Evolutionary conservation across 495 filamentous ascomycete genomes (phyloP), one percentile per base, ranked within the genome.

Genomic region (Daldinia decipiens): DNA sequence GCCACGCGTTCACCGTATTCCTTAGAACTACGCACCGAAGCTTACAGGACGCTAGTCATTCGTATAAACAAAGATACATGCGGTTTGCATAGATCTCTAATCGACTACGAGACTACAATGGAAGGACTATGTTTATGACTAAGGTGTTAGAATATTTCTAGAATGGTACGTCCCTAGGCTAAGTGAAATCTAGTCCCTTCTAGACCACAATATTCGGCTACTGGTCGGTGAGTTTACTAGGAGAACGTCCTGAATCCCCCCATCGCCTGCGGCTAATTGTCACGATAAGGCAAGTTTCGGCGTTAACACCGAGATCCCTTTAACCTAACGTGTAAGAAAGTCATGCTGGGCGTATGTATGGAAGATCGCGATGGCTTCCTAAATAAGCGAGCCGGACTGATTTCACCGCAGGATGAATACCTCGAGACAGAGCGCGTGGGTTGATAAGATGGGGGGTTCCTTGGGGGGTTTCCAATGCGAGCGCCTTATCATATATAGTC

Each of bases 401-500:
- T 65, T 57, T 62, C 61, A 59, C 60, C 57, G 65, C 59, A 50
- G 36, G 40, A 62, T 68, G 47, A 17, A 56, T 19, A 56, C 58
- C 54, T 45, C 19, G 56, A 58, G 56, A 17, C 12, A 39, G 60
- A 15, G 53, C 45, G 57, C 51, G 70, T 45, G 65, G 70, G 57
- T 57, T 38, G 52, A 53, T 9, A 53, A 19, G 31, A 73, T 65
- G 70, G 70, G 70, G 65, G 70, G 60, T 73, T 53, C 36, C 2
- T 73, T 56, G 57, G 64, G 60, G 65, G 65, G 24, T 60, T 21
- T 21, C 38, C 21, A 26, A 11, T 43, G 65, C 24, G 65, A 47
- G 40, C 51, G 50, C 29, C 65, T 73, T 68, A 73, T 73, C 65
- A 73, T 69, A 65, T 62, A 65, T 65, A 59, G 59, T 72, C 60